A percentile compares a stretch with the other conserved stretches of the same genome.
Evolutionary conservation across 768 basidiomycete species (phyloP).

Genomic region (Leccinum subtestaceum): DNA sequence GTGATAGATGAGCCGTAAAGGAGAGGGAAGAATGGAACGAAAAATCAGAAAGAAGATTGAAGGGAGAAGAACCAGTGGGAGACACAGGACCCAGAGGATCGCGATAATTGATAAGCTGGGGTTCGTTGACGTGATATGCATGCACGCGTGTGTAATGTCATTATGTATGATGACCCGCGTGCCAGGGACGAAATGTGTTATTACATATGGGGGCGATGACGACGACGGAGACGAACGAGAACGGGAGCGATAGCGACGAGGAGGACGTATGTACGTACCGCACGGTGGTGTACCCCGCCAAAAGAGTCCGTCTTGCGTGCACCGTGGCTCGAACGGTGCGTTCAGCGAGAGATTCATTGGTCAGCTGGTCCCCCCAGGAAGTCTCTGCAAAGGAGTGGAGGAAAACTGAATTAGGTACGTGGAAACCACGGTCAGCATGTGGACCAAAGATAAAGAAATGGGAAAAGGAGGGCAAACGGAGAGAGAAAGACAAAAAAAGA

Average conservation of each 20-base stretch:
- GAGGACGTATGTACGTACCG: slow-evolving; percentile 36
- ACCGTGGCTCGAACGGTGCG: slow-evolving; percentile 58
- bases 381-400: slow-evolving; percentile 59
- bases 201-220: not conserved
- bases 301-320: slow-evolving; percentile 54
- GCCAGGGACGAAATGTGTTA: not conserved
- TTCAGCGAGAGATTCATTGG: slow-evolving; percentile 55
- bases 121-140: not conserved
- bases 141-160: not conserved
- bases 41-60: not conserved
- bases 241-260: not conserved
- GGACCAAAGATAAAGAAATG: not conserved
- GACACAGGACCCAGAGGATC: not conserved
- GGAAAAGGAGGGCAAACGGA: not conserved
- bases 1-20: not conserved
- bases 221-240: not conserved
- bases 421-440: not conserved
- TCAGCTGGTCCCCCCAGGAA: slow-evolving; percentile 61
- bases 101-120: not conserved
- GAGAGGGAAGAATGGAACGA: not conserved
- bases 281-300: slow-evolving; percentile 64
- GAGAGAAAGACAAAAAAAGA: not conserved
- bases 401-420: slow-evolving; percentile 38
- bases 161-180: not conserved
- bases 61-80: not conserved